Percentiles rank a stretch among this genome's conserved stretches.
phyloP scores from a whole-genome alignment of 495 filamentous ascomycete species.

The Neurospora discreta region DNA sequence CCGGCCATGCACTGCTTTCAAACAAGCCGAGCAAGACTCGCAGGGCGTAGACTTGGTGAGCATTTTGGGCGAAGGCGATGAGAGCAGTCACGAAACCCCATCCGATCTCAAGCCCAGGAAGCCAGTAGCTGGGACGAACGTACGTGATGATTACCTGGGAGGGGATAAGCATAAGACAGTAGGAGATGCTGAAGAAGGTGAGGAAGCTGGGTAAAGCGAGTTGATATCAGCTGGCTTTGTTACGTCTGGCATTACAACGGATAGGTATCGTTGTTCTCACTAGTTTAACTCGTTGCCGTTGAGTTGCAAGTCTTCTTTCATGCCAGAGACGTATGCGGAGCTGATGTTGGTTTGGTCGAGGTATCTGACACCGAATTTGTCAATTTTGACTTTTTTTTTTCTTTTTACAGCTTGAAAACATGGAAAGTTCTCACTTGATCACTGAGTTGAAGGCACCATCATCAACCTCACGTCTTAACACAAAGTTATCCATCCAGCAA shows the following conservation, averaged over 20 bases:
- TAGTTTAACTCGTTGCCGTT: conserved; percentile 31
- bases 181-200: conserved; percentile 37
- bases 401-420: neutral
- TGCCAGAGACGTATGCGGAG: conserved; percentile 32
- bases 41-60: conserved; percentile 25
- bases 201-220: conserved; percentile 30
- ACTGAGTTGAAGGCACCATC: conserved; percentile 5
- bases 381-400: neutral
- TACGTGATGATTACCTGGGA: conserved; percentile 44
- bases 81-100: conserved; percentile 31
- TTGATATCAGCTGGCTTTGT: too few species aligned
- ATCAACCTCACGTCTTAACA: neutral
- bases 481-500: neutral
- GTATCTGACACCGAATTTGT: conserved; percentile 4
- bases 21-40: conserved; percentile 43
- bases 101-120: conserved; percentile 29
- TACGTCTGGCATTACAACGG: too few species aligned
- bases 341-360: conserved; percentile 33
- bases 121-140: conserved; percentile 28
- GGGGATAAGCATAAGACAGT: conserved; percentile 35
- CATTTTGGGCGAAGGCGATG: conserved; percentile 18
- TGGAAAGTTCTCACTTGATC: conserved; percentile 19
- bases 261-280: conserved; percentile 4
- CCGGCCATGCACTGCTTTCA: conserved; percentile 35
- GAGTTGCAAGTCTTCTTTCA: conserved; percentile 32